These are phyloP conservation scores for Tremella yokohamensis DNA, from an alignment of 768 basidiomycete genomes.

Conservation along the genomic window DNA sequence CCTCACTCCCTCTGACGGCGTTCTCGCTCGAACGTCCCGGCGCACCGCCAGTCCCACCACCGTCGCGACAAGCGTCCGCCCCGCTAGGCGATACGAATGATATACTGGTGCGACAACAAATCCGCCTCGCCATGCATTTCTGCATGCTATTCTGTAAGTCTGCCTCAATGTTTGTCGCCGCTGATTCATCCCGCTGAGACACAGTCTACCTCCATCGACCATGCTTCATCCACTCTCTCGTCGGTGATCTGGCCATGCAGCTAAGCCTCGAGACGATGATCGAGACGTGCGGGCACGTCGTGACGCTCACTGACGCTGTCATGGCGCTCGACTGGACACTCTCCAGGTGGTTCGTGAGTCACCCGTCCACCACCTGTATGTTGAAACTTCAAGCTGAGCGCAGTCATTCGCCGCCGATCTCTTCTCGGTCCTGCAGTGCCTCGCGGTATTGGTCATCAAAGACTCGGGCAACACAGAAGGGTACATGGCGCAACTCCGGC, in stretches of 20 bases:
- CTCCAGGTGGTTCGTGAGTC: conserved; percentile 12
- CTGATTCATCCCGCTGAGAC: neutral
- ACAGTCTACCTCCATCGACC: conserved; percentile 15
- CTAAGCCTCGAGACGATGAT: conserved; percentile 2
- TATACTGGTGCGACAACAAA: neutral
- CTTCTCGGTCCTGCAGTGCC: conserved; percentile 11
- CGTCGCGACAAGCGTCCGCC: too few relatives aligned
- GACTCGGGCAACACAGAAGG: too few relatives aligned
- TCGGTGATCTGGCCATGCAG: neutral
- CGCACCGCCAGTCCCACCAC: too few relatives aligned
- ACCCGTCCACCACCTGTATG: neutral
- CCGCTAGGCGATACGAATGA: too few relatives aligned
- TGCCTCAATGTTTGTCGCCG: too few relatives aligned
- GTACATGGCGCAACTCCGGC: conserved; percentile 1
- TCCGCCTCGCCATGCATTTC: conserved; percentile 13
- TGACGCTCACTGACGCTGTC: conserved; percentile 7
- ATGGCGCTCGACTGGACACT: conserved; percentile 5
- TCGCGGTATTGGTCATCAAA: conserved; percentile 7
- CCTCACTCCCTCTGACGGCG: too few relatives aligned
- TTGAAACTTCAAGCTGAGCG: too few relatives aligned
- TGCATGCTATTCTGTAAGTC: conserved; percentile 13
- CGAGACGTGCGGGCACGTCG: conserved; percentile 6
- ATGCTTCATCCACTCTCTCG: conserved; percentile 9
- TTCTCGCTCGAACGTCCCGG: too few relatives aligned
- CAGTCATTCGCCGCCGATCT: conserved; percentile 12